Base-by-base conservation (phyloP, 495 filamentous ascomycete species). In the Hyaloscypha finlandica region DNA sequence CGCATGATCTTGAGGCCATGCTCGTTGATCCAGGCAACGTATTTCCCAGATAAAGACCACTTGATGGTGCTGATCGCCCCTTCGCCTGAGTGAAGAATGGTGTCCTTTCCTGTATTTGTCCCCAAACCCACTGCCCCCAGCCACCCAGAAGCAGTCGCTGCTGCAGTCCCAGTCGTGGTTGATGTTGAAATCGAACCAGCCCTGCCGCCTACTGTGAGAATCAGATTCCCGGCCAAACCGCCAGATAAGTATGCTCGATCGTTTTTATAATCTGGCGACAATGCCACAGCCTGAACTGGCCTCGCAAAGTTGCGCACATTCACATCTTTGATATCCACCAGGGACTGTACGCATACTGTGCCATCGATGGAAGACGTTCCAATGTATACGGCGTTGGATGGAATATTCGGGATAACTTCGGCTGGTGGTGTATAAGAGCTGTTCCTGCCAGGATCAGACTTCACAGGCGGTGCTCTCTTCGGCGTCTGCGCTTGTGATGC, bases 1-100 rank as follows among this genome's bases (percentile, higher is more conserved):
- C 95, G 85, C 95, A 99, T 98, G 58, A 99, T 93, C 76, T 97
- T 97, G 73, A 97, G 93, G 1, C 95, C 95, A 71, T 94, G 89
- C 76, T 99, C 95, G 71, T 97, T 98, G 29, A 95, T 83, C 95
- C 95, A 99, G 0, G 86, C 90, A 3, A 98, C 90, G 74, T 91
- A 97, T 79, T 90, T 91, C 1, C 95, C 94, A 1, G 93, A 92
- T 63, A 92, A 74, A 0, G 93, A 97, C 92, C 93, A 99, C 75
- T 93, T 91, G 66, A 99, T 93, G 6, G 90, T 90, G 70, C 87
- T 91, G 66, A 99, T 96, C 8, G 87, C 85, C 8, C 95, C 95
- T 78, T 99, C 96, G 4, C 95, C 95, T 33, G 90, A 93, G 76
- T 98, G 96, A 53, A 98, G 75, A 3, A 98, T 79, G 0, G 89